phyloP scores from a whole-genome alignment of 2,329 filamentous ascomycete genomes.

The Trichoderma aggressivum region DNA sequence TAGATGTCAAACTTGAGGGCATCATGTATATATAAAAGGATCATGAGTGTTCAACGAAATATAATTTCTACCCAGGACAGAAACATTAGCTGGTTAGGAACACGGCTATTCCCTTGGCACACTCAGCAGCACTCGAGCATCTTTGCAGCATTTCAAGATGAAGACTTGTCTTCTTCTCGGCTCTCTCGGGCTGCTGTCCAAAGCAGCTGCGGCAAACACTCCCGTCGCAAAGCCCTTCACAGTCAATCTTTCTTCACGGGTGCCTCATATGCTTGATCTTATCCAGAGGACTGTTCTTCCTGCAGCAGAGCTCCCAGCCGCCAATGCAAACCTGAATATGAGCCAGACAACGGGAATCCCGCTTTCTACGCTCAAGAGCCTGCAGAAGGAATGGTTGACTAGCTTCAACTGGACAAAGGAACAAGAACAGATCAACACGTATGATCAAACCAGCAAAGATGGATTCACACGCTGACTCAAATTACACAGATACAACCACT shows the following conservation, averaged over 20 bases:
- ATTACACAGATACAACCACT: conserved; percentile 10
- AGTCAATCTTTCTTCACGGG: conserved; percentile 1
- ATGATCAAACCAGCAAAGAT: not conserved
- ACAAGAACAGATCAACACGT: conserved; percentile 22
- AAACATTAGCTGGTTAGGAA: not conserved
- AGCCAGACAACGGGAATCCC: conserved; percentile 15
- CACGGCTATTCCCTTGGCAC: not conserved
- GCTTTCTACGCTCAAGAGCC: conserved; percentile 16
- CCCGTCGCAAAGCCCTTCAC: not conserved
- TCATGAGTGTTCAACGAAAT: not conserved
- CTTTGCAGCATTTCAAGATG: not conserved
- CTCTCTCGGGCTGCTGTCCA: not conserved
- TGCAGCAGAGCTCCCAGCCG: conserved; percentile 1
- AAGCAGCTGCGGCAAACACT: not conserved
- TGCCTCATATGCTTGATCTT: conserved; percentile 27
- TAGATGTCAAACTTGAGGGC: not conserved
- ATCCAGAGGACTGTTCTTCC: conserved; percentile 18
- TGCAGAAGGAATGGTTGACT: conserved; percentile 21
- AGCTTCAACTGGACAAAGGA: conserved; percentile 24
- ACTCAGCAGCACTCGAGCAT: not conserved
- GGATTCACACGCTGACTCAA: not conserved
- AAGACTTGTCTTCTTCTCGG: not conserved
- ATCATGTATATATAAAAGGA: not conserved
- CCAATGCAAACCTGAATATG: not conserved
- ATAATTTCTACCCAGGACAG: not conserved